These are phyloP conservation scores for Myriangium duriaei DNA, from an alignment of 2,329 filamentous ascomycete genomes.

Conservation along the genomic window DNA sequence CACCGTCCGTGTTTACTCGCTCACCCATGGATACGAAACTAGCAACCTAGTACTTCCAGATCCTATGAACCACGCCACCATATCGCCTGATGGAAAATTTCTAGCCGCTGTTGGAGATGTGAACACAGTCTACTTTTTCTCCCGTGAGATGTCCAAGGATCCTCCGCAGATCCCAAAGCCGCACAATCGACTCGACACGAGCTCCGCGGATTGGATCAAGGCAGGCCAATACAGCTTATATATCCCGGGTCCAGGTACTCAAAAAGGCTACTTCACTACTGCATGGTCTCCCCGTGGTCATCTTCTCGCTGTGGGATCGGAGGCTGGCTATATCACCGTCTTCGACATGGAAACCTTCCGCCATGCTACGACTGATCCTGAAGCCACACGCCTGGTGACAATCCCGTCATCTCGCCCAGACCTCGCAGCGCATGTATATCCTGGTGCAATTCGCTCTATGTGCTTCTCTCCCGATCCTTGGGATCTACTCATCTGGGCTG, in stretches of 20 bases:
- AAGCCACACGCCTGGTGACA: conserved; percentile 56
- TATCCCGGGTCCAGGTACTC: conserved; percentile 24
- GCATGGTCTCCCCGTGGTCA: conserved; percentile 62
- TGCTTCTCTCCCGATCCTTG: conserved; percentile 80
- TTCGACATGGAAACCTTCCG: conserved; percentile 46
- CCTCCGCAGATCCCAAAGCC: conserved; percentile 26
- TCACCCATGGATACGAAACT: conserved; percentile 55
- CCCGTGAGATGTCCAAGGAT: conserved; percentile 29
- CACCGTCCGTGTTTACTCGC: conserved; percentile 70
- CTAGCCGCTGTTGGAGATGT: conserved; percentile 81
- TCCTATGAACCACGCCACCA: conserved; percentile 84
- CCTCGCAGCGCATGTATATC: conserved; percentile 24
- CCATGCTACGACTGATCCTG: conserved; percentile 23
- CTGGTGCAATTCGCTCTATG: conserved; percentile 81
- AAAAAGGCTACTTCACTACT: conserved; percentile 57
- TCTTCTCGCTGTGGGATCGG: conserved; percentile 64
- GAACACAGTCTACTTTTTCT: conserved; percentile 73
- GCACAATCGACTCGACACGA: conserved; percentile 24
- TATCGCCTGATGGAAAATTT: conserved; percentile 75
- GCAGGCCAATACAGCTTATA: conserved; percentile 31
- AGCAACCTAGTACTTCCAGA: conserved; percentile 64
- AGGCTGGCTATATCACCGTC: conserved; percentile 67
- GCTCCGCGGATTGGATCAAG: conserved; percentile 27
- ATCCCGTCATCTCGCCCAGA: conserved; percentile 66
- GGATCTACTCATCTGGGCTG: conserved; percentile 87